Base-by-base conservation (phyloP, 1,284 basidiomycete species). In the Puccinia hordei region DNA sequence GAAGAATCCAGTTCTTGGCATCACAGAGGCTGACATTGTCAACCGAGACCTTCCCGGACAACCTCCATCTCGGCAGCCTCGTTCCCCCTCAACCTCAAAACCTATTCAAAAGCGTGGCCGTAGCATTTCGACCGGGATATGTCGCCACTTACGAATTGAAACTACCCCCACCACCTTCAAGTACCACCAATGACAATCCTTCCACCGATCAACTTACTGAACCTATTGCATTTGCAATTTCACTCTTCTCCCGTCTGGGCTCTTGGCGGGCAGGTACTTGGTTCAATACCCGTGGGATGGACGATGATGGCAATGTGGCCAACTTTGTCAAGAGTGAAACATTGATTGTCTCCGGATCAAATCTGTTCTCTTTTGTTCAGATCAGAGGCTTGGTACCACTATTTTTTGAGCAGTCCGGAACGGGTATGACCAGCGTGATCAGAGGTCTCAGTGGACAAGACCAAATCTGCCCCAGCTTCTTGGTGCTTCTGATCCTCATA, bases 261-360 rank as follows among this genome's bases (percentile, higher is more conserved):
- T 96, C 93, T 91, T 96, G 95, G 86, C 89, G 95, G 82, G 96
- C 97, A 24, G 97, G 97, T 1, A 98, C 97, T 24, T 90, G 97
- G 44, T 99, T 98, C 88, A 96, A 98, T 84, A 96, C 95, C 2
- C 90, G 97, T 81, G 97, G 97, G 0, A 92, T 99, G 30, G 97
- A 99, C 85, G 97, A 99, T 85, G 94, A 98, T 83, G 96, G 97
- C 55, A 92, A 97, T 85, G 93, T 93, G 24, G 97, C 97, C 69
- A 98, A 99, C 85, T 98, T 98, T 86, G 97, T 97, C 49, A 97
- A 98, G 89, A 93, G 91, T 88, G 85, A 79, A 69, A 51, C n/a
- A 30, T 22, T 35, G 33, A 22, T 68, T 22, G 10, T 55, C 27
- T 38, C 66, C 44, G 53, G 38, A 63, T 63, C 33, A 5, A 24